Percentiles rank a stretch among this genome's conserved stretches.
phyloP scores from a whole-genome alignment of 306 rosid species.

The Inga oerstediana region DNA sequence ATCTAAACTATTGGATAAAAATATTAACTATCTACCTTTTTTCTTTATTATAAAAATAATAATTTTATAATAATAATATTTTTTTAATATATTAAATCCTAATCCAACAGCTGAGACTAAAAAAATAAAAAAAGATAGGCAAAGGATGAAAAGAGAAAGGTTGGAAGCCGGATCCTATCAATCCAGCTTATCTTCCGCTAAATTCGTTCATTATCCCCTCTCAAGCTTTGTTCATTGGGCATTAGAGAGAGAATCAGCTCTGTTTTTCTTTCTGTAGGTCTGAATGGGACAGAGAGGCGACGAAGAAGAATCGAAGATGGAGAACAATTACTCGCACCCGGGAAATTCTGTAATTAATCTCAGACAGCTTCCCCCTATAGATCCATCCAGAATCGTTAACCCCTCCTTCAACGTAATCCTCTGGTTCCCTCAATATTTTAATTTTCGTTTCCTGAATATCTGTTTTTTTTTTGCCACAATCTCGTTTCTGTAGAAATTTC shows the following conservation, averaged over 20 bases:
- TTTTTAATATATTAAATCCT: no score
- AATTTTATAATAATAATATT: no score
- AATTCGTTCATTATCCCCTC: background rate
- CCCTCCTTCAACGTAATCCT: slow-evolving; percentile 33
- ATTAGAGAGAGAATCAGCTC: background rate
- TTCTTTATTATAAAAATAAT: no score
- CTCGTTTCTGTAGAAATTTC: background rate
- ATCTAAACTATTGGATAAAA: no score
- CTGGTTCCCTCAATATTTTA: background rate
- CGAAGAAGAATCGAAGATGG: slow-evolving; percentile 12
- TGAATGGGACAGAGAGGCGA: background rate
- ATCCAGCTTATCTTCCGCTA: background rate
- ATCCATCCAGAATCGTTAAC: slow-evolving; percentile 25
- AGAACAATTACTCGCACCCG: slow-evolving; percentile 2
- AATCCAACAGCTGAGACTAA: no score
- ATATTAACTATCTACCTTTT: no score
- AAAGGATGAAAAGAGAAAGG: no score
- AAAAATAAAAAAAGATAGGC: no score
- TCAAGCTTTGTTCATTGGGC: background rate
- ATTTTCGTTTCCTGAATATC: background rate
- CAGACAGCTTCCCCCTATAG: slow-evolving; percentile 41
- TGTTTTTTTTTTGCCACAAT: background rate
- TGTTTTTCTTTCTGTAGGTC: background rate
- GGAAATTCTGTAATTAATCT: slow-evolving; percentile 17
- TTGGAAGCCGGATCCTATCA: no score